These are phyloP conservation scores for Botryotinia calthae DNA, from an alignment of 2,329 filamentous ascomycete genomes.

Conservation along the genomic window DNA sequence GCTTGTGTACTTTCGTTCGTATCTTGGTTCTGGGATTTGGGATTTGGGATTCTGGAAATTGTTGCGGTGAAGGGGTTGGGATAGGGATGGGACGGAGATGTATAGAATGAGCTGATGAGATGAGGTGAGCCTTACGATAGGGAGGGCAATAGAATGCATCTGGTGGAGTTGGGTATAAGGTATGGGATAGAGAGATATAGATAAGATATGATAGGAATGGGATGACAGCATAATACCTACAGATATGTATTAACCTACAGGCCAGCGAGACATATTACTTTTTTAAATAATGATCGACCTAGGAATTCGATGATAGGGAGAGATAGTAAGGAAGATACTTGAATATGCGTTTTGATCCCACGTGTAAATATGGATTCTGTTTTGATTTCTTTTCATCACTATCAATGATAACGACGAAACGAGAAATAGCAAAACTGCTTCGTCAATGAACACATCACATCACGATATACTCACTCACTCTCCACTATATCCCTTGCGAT, in stretches of 20 bases:
- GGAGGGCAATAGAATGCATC: background rate
- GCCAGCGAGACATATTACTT: background rate
- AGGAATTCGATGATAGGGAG: background rate
- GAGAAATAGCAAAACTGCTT: background rate
- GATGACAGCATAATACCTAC: background rate
- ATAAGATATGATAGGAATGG: background rate
- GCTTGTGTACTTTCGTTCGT: background rate
- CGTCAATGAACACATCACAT: background rate
- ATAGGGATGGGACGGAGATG: background rate
- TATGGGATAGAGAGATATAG: background rate
- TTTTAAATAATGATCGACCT: background rate
- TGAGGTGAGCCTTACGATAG: background rate
- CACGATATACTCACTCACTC: background rate
- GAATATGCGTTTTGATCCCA: background rate
- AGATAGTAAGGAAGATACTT: background rate
- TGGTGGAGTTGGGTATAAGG: background rate
- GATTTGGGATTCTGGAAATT: background rate
- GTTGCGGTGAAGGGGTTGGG: slow-evolving; percentile 1
- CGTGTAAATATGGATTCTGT: background rate
- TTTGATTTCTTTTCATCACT: background rate
- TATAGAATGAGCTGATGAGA: background rate
- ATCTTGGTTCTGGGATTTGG: background rate
- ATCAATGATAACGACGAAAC: background rate
- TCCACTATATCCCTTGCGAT: background rate
- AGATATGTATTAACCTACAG: background rate